phyloP scores from a whole-genome alignment of 352 stramenopile genomes.

The Phytopythium delawarense region DNA sequence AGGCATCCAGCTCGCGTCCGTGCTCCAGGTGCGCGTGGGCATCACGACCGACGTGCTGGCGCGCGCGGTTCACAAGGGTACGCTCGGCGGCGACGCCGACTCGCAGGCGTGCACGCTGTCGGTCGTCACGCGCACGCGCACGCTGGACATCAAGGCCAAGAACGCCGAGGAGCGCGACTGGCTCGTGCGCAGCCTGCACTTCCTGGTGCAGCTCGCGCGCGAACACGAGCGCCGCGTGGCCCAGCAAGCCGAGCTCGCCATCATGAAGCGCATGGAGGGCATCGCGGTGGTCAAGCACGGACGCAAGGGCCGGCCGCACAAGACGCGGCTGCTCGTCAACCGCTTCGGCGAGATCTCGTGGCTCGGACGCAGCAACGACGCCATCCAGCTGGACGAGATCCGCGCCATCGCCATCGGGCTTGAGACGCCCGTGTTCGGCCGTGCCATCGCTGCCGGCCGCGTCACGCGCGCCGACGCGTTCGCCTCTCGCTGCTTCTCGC shows the following conservation, averaged over 20 bases:
- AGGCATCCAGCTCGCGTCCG: constrained; percentile 51
- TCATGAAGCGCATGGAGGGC: constrained; percentile 83
- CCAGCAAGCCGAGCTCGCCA: constrained; percentile 77
- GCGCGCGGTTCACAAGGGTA: constrained; percentile 68
- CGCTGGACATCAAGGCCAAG: constrained; percentile 72
- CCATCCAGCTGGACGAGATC: constrained; percentile 76
- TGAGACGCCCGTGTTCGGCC: constrained; percentile 60
- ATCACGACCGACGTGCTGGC: constrained; percentile 61
- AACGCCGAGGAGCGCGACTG: constrained; percentile 68
- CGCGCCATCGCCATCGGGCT: constrained; percentile 47
- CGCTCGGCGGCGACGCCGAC: constrained; percentile 43
- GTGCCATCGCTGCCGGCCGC: constrained; percentile 29
- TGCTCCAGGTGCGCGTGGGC: constrained; percentile 47
- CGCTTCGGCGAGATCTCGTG: constrained; percentile 82
- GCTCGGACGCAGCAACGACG: constrained; percentile 71
- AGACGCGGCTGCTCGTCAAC: constrained; percentile 80
- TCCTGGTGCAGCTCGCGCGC: constrained; percentile 64
- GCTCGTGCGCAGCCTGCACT: constrained; percentile 67
- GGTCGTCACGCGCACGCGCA: constrained; percentile 65
- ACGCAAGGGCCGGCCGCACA: constrained; percentile 70
- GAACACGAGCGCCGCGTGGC: constrained; percentile 70
- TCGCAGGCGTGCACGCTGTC: constrained; percentile 75
- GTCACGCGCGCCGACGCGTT: constrained; percentile 20
- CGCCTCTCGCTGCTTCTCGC: constrained; percentile 57
- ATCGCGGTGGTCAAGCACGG: constrained; percentile 74